A percentile compares a stretch with the other conserved stretches of the same genome.
These are phyloP conservation scores for Phaffomyces thermotolerans DNA, from an alignment of 805 yeast genomes.

Conservation along the genomic window DNA sequence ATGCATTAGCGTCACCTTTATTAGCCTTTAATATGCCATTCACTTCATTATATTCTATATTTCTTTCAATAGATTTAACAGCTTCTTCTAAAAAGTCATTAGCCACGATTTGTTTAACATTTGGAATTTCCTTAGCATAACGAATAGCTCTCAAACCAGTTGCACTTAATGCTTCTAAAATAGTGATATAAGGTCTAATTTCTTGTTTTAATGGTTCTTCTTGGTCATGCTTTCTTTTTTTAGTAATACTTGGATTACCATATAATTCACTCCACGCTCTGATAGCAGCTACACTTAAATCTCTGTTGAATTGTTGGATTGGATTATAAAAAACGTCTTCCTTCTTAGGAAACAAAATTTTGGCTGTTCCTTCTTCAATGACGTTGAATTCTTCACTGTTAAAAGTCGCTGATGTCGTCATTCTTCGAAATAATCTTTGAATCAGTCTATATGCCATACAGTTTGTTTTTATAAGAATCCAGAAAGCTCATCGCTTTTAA, in stretches of 20 bases:
- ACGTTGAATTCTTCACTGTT: slow-evolving; percentile 28
- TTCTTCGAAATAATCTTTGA: background rate
- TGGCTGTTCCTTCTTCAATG: slow-evolving; percentile 76
- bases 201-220: slow-evolving; percentile 15
- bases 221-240: slow-evolving; percentile 27
- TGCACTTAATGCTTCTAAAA: slow-evolving; percentile 89
- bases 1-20: slow-evolving; percentile 85
- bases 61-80: slow-evolving; percentile 68
- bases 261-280: slow-evolving; percentile 76
- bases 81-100: slow-evolving; percentile 87
- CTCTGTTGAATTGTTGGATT: slow-evolving; percentile 94
- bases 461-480: no score
- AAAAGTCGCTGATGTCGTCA: background rate
- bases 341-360: slow-evolving; percentile 71
- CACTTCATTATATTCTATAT: slow-evolving; percentile 61
- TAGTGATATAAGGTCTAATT: slow-evolving; percentile 40
- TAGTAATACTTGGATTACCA: slow-evolving; percentile 25
- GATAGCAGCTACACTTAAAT: slow-evolving; percentile 76
- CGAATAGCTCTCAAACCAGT: slow-evolving; percentile 92
- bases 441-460: background rate
- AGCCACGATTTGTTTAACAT: slow-evolving; percentile 68
- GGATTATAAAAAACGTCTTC: slow-evolving; percentile 91
- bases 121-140: slow-evolving; percentile 86
- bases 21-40: slow-evolving; percentile 52
- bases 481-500: background rate